Base-by-base conservation (phyloP, 169 alveolate species). In the Babesia caballi region DNA sequence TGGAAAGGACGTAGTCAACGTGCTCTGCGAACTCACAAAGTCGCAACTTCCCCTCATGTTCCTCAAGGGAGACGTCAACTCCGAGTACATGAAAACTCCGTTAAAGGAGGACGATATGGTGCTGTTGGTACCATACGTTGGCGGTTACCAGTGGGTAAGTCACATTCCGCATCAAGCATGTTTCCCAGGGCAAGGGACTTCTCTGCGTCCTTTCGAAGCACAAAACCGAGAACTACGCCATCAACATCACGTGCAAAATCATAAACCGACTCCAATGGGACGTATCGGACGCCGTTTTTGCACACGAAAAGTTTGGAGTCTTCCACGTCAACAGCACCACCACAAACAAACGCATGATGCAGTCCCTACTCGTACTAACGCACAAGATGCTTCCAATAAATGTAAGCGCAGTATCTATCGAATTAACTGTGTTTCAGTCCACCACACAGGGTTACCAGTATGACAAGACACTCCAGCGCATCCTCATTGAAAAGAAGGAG, bases 31-130 rank as follows among this genome's bases (percentile, higher is more conserved):
- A 50, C 73, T 60, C 36, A 42, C 74, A 33, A 80, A 77, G 59
- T 32, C 74, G 8, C 68, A 44, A 33, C 42, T 74, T 12, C 84
- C 84, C 27, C 67, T 83, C 14, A 42, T 85, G 66, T 74, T 81
- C 14, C 53, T 87, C 53, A 58, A 73, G 21, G 82, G 61, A 27
- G 84, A 70, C 36, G 72, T 68, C 30, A 68, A 76, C 38, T 66
- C 73, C 49, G 85, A 84, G 59, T 83, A 83, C 74, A 35, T 66
- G 35, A 60, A 82, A 11, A 72, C 78, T 14, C 85, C 82, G 23
- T 59, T 82, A 50, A 87, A 83, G 56, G 92, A 87, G 76, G 90
- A 83, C 49, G 90, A 87, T n/a, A 65, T 87, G 47, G 92, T 87
- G 6, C 11, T 87, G 33, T 33, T 83, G 23, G 75, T 83, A 21